Evolutionary conservation across 2,329 filamentous ascomycete genomes (phyloP), one percentile per base, ranked within the genome.

Genomic region (Endoconidiophora laricicola): DNA sequence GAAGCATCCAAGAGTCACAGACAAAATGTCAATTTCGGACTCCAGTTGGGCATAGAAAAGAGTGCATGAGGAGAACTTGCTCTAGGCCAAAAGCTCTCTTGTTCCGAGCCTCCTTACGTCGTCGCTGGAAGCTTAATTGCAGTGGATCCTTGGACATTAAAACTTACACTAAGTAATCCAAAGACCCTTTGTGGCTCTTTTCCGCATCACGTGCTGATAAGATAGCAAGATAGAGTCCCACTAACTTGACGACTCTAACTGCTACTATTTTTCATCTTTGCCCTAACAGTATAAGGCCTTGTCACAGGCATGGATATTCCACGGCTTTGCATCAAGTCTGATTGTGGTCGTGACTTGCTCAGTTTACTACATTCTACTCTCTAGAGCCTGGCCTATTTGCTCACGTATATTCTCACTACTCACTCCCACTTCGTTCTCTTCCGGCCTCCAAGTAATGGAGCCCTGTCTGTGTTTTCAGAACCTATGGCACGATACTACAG

Each of bases 201-300:
- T 39, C 44, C 43, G 41, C 37, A 50, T 50, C 49, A 43, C 46
- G 46, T 52, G 50, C n/a, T 18, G 50, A 46, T 49, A 49, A 46
- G 50, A 52, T 49, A 46, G 9, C 10, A 14, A 3, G 16, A 5
- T 9, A 10, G 6, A 33, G 7, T 33, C 26, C 26, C 26, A 33
- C 26, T 33, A 33, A 10, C 26, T 10, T 33, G 12, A 33, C 26
- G 26, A 33, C 7, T 10, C 26, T 42, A 10, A 16, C 22, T 26
- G 14, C 37, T 40, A 22, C 7, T 16, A 10, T 48, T 39, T 44
- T 44, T 18, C 2, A 18, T 18, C 18, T 44, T 23, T 42, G 3
- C 40, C 6, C 16, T 23, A 20, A 23, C 40, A 41, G 38, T 41
- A n/a, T 5, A 16, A 18, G 9, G 38, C n/a, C 38, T 7, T 41